phyloP scores from a whole-genome alignment of 495 filamentous ascomycete genomes.

The Penicillium waksmanii region DNA sequence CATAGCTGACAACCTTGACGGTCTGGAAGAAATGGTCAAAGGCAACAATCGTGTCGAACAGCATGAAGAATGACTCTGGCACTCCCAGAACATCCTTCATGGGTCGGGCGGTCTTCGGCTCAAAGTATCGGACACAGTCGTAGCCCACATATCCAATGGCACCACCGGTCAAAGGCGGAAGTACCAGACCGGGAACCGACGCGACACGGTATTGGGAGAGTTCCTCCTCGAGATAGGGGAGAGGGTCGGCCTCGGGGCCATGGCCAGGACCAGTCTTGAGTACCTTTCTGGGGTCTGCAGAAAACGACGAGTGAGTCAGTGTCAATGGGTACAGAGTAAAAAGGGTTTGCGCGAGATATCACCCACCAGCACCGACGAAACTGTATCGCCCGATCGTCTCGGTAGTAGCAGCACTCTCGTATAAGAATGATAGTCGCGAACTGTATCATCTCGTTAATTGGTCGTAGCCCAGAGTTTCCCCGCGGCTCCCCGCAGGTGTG shows the following conservation, averaged over 20 bases:
- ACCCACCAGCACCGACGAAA: conserved; percentile 84
- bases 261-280: conserved; percentile 86
- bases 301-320: conserved; percentile 5
- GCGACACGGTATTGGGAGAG: conserved; percentile 76
- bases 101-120: conserved; percentile 84
- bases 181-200: conserved; percentile 73
- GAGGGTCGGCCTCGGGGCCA: conserved; percentile 79
- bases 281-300: conserved; percentile 77
- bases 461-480: conserved; percentile 8
- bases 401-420: conserved; percentile 89
- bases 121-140: conserved; percentile 96
- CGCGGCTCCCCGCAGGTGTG: conserved; percentile 11
- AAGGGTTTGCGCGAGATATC: neutral
- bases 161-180: conserved; percentile 86
- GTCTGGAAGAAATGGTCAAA: conserved; percentile 94
- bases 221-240: conserved; percentile 78
- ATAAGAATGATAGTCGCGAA: conserved; percentile 69
- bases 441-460: conserved; percentile 32
- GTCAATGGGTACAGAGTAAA: neutral
- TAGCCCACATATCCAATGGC: conserved; percentile 97
- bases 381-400: conserved; percentile 93
- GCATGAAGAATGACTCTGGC: conserved; percentile 95
- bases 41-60: conserved; percentile 92
- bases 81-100: conserved; percentile 87
- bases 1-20: conserved; percentile 90